These are phyloP conservation scores for Fusarium robinianum DNA, from an alignment of 2,329 filamentous ascomycete species.

Conservation along the genomic window DNA sequence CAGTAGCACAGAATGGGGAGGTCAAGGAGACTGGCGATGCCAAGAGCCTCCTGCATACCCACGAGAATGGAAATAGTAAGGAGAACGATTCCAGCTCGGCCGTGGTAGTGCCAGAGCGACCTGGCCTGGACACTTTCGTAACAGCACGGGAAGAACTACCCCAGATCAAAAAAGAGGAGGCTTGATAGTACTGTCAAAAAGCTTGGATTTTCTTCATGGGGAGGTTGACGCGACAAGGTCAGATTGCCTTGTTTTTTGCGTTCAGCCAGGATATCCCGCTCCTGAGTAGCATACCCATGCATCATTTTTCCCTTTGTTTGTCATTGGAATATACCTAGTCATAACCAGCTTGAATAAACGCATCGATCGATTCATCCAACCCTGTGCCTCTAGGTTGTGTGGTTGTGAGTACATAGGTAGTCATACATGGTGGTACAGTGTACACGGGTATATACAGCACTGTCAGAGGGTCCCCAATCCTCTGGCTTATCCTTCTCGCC, in stretches of 20 bases:
- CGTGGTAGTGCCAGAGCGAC: slow-evolving; percentile 35
- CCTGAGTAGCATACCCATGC: slow-evolving; percentile 19
- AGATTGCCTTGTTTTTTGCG: slow-evolving; percentile 18
- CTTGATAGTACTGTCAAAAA: too few relatives aligned
- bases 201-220: slow-evolving; percentile 12
- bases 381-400: slow-evolving; percentile 11
- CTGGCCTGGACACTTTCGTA: slow-evolving; percentile 58
- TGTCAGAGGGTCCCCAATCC: slow-evolving; percentile 26
- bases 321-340: slow-evolving; percentile 7
- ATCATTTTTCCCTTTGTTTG: slow-evolving; percentile 11
- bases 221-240: slow-evolving; percentile 18
- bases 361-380: slow-evolving; percentile 18
- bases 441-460: slow-evolving; percentile 39
- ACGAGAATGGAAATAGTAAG: slow-evolving; percentile 10
- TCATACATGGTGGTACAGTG: slow-evolving; percentile 41
- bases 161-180: slow-evolving; percentile 29
- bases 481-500: slow-evolving; percentile 7
- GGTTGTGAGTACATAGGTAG: slow-evolving; percentile 30
- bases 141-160: slow-evolving; percentile 56
- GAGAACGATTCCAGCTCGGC: slow-evolving; percentile 6
- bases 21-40: not conserved
- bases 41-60: not conserved
- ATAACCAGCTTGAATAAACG: slow-evolving; percentile 6
- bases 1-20: not conserved
- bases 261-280: slow-evolving; percentile 21